Evolutionary conservation across 1,284 basidiomycete species (phyloP), one percentile per base, ranked within the genome.

Genomic region (Spongiforma sp.): DNA sequence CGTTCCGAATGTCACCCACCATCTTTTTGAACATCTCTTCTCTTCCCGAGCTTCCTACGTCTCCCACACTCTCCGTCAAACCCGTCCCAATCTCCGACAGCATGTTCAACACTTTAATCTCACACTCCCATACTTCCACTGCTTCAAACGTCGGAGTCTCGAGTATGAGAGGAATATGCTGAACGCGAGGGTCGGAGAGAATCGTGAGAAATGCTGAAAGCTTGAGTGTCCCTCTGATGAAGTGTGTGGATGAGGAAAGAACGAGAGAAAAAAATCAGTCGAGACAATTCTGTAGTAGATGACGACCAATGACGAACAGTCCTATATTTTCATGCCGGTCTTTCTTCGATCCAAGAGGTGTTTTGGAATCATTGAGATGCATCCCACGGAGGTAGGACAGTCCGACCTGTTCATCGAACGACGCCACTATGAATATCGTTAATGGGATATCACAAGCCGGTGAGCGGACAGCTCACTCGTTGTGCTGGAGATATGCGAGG

Each of bases 301-400:
- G 21, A 59, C 5, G 30, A 62, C 21, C 7, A 5, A 33, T 19
- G 52, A 56, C 71, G 69, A 70, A 93, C 89, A 92, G 74, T 19
- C 93, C 94, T 52, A 96, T 89, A 67, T 95, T 96, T 74, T 93
- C 89, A 72, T 96, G 94, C 34, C 93, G 78, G 73, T 96, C 94
- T 68, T 87, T 88, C 70, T 86, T 88, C 28, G 88, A 89, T 2
- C 83, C 86, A 9, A 89, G 80, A 1, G 79, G 80, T 19, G 82
- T 83, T 72, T 93, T 93, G 6, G 91, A 93, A 74, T 95, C 94
- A 76, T 96, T 96, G 60, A 95, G 74, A 74, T 96, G 94, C 83
- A 95, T 89, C 1, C 89, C 93, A 8, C 86, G 84, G 19, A 96
- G 86, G 72, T 93, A 94, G 17, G 83, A 75, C 36, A 92, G 73